A percentile compares a stretch with the other conserved stretches of the same genome.
phyloP scores from a whole-genome alignment of 495 filamentous ascomycete species.

The Lentithecium fluviatile region DNA sequence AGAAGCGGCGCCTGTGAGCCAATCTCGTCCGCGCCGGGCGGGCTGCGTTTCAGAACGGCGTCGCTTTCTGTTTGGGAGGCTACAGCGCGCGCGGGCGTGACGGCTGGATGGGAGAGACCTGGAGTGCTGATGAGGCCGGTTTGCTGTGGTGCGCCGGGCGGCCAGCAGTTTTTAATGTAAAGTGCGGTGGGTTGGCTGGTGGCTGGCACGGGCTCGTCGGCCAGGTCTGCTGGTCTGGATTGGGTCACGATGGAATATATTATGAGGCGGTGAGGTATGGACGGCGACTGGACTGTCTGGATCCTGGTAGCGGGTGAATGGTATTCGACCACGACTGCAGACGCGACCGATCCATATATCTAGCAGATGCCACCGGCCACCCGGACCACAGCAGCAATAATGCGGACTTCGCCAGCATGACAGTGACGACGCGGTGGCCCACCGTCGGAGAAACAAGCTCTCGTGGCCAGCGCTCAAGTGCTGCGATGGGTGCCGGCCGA shows the following conservation, averaged over 20 bases:
- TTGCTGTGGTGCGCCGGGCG: too few species aligned
- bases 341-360: constrained; percentile 19
- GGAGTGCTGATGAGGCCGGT: too few species aligned
- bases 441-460: constrained; percentile 2
- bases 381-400: neutral
- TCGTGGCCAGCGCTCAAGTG: constrained; percentile 7
- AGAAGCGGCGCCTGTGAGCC: constrained; percentile 20
- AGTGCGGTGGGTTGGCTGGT: constrained; percentile 4
- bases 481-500: constrained; percentile 14
- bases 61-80: constrained; percentile 29
- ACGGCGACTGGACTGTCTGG: neutral
- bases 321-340: constrained; percentile 10
- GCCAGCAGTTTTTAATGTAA: too few species aligned
- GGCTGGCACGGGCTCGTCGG: neutral
- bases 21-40: constrained; percentile 14
- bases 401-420: constrained; percentile 30
- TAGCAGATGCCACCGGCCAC: constrained; percentile 29
- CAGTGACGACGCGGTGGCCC: constrained; percentile 14
- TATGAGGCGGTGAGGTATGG: constrained; percentile 22
- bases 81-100: constrained; percentile 26
- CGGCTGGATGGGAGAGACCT: too few species aligned
- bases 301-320: neutral
- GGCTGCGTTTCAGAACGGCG: constrained; percentile 24
- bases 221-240: neutral
- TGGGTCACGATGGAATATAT: neutral